Percentiles rank a stretch among this genome's conserved stretches.
Conservation (phyloP, 192 early-diverging fungal genomes). For the Blastocladiella britannica region DNA sequence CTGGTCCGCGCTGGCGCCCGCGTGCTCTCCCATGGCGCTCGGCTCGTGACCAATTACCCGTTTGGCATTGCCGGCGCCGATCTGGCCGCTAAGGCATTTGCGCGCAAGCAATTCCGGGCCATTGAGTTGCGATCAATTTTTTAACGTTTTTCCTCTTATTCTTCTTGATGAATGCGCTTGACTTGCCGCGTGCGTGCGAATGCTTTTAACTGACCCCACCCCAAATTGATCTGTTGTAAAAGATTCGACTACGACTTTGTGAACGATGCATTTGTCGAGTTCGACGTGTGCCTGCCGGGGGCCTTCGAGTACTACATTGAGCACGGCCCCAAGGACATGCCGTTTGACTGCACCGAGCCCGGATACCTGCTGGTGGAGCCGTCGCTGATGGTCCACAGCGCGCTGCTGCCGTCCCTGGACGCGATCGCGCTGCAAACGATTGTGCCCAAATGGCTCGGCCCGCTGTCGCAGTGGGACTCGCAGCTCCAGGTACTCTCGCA, state of each 20-base stretch:
- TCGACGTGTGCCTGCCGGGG: neutral
- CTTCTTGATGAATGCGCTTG: neutral
- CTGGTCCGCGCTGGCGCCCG: neutral
- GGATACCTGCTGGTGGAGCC: slow-evolving; percentile 80
- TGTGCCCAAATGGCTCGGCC: slow-evolving; percentile 93
- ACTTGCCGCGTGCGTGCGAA: neutral
- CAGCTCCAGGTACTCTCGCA: slow-evolving; percentile 48
- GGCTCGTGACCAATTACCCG: neutral
- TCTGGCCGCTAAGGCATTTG: too few species aligned
- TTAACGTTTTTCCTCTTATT: neutral
- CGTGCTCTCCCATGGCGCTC: neutral
- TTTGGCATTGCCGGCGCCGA: neutral
- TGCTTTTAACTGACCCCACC: too few species aligned
- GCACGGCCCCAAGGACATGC: neutral
- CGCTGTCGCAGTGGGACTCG: slow-evolving; percentile 47
- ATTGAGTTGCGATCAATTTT: neutral
- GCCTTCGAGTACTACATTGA: neutral
- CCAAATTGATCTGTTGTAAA: too few species aligned
- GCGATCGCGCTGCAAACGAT: slow-evolving; percentile 75
- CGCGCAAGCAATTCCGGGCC: neutral
- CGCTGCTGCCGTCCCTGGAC: slow-evolving; percentile 50
- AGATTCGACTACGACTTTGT: neutral
- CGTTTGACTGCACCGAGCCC: slow-evolving; percentile 12
- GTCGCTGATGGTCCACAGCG: slow-evolving; percentile 19
- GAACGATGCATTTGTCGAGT: neutral